A percentile compares a stretch with the other conserved stretches of the same genome.
These are phyloP conservation scores for Picocystis salinarum DNA, from an alignment of 139 green algal species.

Conservation along the genomic window DNA sequence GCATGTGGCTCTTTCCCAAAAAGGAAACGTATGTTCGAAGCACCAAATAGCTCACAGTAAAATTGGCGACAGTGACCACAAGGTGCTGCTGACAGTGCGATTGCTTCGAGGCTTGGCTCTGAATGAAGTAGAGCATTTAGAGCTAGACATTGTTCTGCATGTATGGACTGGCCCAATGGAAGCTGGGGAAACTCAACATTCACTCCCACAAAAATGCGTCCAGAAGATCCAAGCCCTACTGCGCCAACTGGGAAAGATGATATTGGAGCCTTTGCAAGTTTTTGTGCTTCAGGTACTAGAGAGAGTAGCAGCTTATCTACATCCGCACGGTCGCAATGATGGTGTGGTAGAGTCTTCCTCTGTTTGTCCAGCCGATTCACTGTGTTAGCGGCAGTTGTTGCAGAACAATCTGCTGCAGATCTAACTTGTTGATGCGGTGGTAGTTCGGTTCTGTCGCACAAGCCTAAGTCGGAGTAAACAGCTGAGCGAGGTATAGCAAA, in stretches of 20 bases:
- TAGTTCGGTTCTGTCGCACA: too few relatives aligned
- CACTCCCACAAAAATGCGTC: conserved; percentile 57
- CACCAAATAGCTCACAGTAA: conserved; percentile 34
- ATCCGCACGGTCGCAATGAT: too few relatives aligned
- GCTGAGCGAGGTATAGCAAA: too few relatives aligned
- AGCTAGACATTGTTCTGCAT: conserved; percentile 73
- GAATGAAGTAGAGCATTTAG: conserved; percentile 35
- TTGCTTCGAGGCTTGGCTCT: conserved; percentile 18
- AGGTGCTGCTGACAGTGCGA: conserved; percentile 52
- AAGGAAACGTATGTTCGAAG: conserved; percentile 2
- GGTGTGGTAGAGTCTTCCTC: too few relatives aligned
- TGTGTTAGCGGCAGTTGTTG: too few relatives aligned
- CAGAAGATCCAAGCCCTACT: conserved; percentile 40
- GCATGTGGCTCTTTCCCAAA: not conserved
- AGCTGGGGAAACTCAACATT: conserved; percentile 64
- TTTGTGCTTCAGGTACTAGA: too few relatives aligned
- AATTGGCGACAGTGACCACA: conserved; percentile 81
- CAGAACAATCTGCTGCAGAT: too few relatives aligned
- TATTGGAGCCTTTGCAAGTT: too few relatives aligned
- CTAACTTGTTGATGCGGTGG: too few relatives aligned
- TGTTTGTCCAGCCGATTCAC: too few relatives aligned
- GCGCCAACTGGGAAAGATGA: conserved; percentile 32
- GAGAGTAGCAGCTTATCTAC: too few relatives aligned
- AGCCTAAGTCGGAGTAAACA: too few relatives aligned
- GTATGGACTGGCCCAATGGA: conserved; percentile 55